These are phyloP conservation scores for Miamiensis avidus DNA, from an alignment of 169 alveolate species.

Conservation along the genomic window DNA sequence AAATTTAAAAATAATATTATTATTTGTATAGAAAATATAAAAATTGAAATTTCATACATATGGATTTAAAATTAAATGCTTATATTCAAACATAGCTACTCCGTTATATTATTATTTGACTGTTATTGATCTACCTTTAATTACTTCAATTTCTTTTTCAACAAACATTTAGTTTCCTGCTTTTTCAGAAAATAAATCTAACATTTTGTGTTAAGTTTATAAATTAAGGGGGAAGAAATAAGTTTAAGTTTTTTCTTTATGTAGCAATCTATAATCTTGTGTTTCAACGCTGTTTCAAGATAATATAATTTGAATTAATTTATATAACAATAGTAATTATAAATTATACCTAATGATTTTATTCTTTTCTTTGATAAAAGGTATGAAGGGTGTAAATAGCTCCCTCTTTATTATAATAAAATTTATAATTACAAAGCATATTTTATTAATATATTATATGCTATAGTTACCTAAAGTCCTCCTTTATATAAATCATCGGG, in stretches of 20 bases:
- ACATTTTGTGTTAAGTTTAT: neutral
- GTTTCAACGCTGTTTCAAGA: neutral
- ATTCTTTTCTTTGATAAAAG: neutral
- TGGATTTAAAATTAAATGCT: too few relatives aligned
- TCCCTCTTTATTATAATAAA: too few relatives aligned
- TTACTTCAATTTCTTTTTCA: neutral
- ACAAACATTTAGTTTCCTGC: neutral
- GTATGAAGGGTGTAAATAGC: neutral
- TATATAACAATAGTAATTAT: neutral
- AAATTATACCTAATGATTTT: neutral
- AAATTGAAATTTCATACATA: neutral
- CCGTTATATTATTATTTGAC: neutral
- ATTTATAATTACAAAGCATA: too few relatives aligned
- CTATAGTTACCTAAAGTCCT: too few relatives aligned
- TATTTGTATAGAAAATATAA: too few relatives aligned
- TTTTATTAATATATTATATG: too few relatives aligned
- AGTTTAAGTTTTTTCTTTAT: neutral
- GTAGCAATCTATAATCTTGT: neutral
- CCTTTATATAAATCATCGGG: neutral
- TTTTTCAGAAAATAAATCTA: too few relatives aligned
- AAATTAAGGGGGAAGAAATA: neutral
- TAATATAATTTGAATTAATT: too few relatives aligned
- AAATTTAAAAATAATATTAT: too few relatives aligned
- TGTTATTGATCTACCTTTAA: neutral
- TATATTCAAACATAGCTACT: neutral